Base-by-base conservation (phyloP, 768 basidiomycete genomes). In the Agrocybe chaxingu region DNA sequence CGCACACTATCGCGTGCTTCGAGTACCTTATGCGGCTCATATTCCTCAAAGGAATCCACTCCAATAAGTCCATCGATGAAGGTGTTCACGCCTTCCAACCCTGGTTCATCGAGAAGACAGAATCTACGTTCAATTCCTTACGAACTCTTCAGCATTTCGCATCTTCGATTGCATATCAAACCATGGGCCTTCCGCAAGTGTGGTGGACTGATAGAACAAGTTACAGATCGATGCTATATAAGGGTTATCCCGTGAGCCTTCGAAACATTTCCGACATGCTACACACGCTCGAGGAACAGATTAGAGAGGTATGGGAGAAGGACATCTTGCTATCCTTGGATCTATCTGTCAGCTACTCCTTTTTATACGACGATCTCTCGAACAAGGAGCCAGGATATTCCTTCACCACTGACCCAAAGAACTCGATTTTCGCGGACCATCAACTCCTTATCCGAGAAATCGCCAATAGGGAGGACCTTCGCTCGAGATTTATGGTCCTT, bases 71-170 rank as follows among this genome's bases (percentile, higher is more conserved):
- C 18, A 19, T 54, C 30, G 36, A 54, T 38, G 9, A 40, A 19
- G 40, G 30, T 16, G 6, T 45, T 30, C 30, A 19, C 6, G 32
- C 9, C 12, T 8, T 11, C 13, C 4, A 19, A 31, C 18, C 16
- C 0, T 54, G 48, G 47, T 46, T 58, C 29, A 24, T 18, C 0
- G 63, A 62, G 24, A 57, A 60, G 32, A 12, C 54, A 9, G 12
- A 50, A 34, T 45, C 55, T 0, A 60, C 58, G 1, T 65, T 62
- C 51, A 53, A 57, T 46, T 32, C 43, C 2, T 12, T 65, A 4
- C 37, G 49, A 5, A 47, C 47, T 9, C 36, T 60, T 7, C 60
- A 61, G 51, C 62, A 62, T 35, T 52, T 56, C 18, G 58, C 62
- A 0, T 47, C 52, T 5, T 24, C 56, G 7, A 47, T 62, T 12